Conservation (phyloP, 202 grass and related monocot species). For the Setaria viridis region DNA sequence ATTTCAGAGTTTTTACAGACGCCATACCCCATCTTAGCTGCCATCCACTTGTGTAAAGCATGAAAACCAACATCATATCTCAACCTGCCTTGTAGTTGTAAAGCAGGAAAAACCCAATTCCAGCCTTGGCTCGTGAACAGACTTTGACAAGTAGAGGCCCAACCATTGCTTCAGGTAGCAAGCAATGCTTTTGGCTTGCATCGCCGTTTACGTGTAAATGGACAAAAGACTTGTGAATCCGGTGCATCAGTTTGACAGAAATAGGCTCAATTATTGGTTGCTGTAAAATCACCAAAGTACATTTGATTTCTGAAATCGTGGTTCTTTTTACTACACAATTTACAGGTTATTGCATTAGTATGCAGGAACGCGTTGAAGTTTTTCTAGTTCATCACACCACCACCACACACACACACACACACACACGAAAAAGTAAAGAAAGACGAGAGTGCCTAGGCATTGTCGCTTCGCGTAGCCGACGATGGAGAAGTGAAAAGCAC, state of each 20-base stretch:
- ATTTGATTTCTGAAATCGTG: neutral
- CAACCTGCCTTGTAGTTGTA: neutral
- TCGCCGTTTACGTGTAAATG: slow-evolving; percentile 2
- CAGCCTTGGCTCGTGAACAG: neutral
- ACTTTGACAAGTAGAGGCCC: neutral
- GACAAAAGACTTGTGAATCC: neutral
- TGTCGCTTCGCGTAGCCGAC: neutral
- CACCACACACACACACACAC: neutral
- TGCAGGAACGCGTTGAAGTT: neutral
- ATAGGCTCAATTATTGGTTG: neutral
- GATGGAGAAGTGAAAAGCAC: slow-evolving; percentile 4
- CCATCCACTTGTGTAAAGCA: neutral
- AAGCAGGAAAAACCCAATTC: neutral
- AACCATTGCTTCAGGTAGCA: slow-evolving; percentile 20
- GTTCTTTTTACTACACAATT: neutral
- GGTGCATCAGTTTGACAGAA: neutral
- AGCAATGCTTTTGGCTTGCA: slow-evolving; percentile 15
- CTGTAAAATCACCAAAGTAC: neutral
- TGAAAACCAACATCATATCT: slow-evolving; percentile 4
- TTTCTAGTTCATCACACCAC: neutral
- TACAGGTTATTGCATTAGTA: neutral
- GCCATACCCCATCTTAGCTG: neutral
- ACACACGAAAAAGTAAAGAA: neutral
- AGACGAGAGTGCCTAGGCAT: neutral
- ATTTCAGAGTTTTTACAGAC: neutral